Conservation (phyloP, 495 filamentous ascomycete genomes). For the Tuber microsphaerosporum region DNA sequence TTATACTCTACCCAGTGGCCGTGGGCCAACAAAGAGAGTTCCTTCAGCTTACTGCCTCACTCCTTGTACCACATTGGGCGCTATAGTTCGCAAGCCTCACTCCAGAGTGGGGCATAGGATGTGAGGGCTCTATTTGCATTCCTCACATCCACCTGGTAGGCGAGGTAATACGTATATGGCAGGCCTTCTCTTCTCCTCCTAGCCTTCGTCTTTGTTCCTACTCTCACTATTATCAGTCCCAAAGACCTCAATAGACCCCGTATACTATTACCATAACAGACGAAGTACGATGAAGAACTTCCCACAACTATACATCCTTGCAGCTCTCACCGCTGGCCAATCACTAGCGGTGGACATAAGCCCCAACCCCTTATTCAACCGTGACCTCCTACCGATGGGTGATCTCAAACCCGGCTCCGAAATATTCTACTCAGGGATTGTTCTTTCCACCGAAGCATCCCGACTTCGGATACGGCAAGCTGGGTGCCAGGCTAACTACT, state of each 20-base stretch:
- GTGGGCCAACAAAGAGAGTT: neutral
- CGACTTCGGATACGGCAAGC: slow-evolving; percentile 5
- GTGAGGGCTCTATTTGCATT: neutral
- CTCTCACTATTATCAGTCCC: neutral
- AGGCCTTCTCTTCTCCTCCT: neutral
- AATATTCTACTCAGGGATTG: neutral
- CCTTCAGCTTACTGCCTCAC: neutral
- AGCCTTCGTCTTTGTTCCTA: neutral
- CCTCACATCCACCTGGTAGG: neutral
- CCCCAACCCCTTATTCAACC: neutral
- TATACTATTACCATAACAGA: neutral
- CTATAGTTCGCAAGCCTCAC: neutral
- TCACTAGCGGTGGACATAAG: neutral
- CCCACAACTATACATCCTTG: neutral
- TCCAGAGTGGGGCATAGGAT: neutral
- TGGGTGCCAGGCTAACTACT: neutral
- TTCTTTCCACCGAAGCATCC: neutral
- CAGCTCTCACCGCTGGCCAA: neutral
- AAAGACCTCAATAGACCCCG: neutral
- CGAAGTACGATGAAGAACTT: neutral
- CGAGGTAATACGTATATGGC: neutral
- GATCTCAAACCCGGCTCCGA: neutral
- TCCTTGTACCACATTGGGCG: neutral
- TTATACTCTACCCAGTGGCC: neutral
- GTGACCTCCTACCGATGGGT: neutral